These are phyloP conservation scores for Fomitopsis pinicola DNA, from an alignment of 1,284 basidiomycete species.

Conservation along the genomic window DNA sequence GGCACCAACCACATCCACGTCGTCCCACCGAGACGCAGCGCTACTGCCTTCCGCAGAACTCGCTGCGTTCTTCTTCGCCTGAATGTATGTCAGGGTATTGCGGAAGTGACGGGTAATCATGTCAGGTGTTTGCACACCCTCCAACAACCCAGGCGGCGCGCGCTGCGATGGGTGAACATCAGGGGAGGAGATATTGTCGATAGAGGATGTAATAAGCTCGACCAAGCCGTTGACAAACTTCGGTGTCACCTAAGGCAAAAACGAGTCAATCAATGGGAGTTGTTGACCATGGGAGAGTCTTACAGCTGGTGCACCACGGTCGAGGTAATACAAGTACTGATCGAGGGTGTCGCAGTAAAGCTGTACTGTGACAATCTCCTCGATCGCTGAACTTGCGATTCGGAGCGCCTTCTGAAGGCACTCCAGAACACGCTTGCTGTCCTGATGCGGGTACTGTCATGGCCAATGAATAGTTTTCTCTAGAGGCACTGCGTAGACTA, in stretches of 20 bases:
- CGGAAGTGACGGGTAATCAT: conserved; percentile 91
- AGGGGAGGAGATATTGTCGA: conserved; percentile 80
- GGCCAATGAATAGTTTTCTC: too few relatives aligned
- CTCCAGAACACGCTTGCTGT: conserved; percentile 93
- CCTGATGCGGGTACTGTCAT: conserved; percentile 79
- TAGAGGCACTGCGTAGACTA: neutral
- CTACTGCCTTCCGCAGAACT: conserved; percentile 20
- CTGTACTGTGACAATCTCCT: conserved; percentile 92
- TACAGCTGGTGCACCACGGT: conserved; percentile 86
- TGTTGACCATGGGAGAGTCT: conserved; percentile 22
- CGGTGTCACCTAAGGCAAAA: conserved; percentile 63
- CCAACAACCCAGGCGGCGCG: conserved; percentile 78
- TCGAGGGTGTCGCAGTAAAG: conserved; percentile 93
- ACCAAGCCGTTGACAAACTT: conserved; percentile 94
- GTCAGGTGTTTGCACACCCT: conserved; percentile 87
- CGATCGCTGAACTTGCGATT: conserved; percentile 90
- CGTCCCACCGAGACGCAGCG: conserved; percentile 65
- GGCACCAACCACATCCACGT: conserved; percentile 84
- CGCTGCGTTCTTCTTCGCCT: conserved; percentile 61
- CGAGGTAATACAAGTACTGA: conserved; percentile 91
- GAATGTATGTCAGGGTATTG: conserved; percentile 85
- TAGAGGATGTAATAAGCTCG: conserved; percentile 86
- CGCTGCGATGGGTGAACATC: conserved; percentile 84
- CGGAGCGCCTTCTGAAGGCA: conserved; percentile 92
- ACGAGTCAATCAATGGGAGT: conserved; percentile 6